A percentile compares a stretch with the other conserved stretches of the same genome.
Conservation (phyloP, 2,329 filamentous ascomycete species). For the Neoscytalidium dimidiatum region DNA sequence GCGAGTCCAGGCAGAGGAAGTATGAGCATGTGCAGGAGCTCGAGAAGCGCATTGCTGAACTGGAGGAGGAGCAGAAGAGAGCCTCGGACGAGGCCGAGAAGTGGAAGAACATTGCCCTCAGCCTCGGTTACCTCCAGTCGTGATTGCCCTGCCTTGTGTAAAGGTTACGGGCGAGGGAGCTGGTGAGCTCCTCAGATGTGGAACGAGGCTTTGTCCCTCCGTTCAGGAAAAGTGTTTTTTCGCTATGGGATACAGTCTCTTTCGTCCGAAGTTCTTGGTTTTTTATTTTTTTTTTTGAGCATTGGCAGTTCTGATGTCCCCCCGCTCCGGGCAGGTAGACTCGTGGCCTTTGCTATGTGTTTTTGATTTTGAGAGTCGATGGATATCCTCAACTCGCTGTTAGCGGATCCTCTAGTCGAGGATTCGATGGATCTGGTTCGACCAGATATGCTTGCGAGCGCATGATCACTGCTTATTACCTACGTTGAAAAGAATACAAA, state of each 20-base stretch:
- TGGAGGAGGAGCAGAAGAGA: conserved; percentile 55
- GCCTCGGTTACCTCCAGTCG: conserved; percentile 35
- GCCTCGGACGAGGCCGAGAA: conserved; percentile 44
- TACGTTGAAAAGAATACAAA: background rate
- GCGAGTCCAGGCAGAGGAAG: conserved; percentile 89
- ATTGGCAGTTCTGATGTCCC: conserved; percentile 55
- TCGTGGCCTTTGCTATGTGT: conserved; percentile 42
- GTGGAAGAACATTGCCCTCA: conserved; percentile 32
- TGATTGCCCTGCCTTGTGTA: conserved; percentile 32
- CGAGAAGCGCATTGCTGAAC: conserved; percentile 70
- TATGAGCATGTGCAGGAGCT: conserved; percentile 73
- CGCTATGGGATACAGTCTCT: conserved; percentile 1
- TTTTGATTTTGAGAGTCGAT: background rate
- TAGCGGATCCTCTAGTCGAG: background rate
- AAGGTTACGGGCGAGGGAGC: conserved; percentile 33
- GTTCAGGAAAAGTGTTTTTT: conserved; percentile 12
- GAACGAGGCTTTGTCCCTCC: conserved; percentile 21
- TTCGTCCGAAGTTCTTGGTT: conserved; percentile 22
- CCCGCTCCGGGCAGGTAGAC: conserved; percentile 46
- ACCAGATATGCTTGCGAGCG: background rate
- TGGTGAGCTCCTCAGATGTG: conserved; percentile 31
- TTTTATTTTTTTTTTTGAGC: too few relatives aligned
- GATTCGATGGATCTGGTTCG: background rate
- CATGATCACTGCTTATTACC: background rate
- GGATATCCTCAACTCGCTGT: background rate